These are phyloP conservation scores for Trametopsis cervina DNA, from an alignment of 768 basidiomycete genomes.

Conservation along the genomic window DNA sequence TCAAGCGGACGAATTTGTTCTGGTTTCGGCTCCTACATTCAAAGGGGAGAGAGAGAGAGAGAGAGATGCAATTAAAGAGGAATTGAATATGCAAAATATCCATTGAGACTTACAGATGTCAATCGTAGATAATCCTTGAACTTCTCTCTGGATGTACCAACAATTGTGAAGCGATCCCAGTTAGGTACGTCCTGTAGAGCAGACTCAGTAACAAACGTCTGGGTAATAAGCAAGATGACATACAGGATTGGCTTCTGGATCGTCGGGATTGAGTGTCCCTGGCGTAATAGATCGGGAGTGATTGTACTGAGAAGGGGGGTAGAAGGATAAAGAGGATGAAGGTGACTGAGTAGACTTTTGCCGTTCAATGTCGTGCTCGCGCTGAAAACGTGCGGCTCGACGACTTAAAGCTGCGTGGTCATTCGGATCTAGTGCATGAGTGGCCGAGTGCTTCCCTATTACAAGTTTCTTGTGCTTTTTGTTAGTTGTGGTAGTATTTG, in stretches of 20 bases:
- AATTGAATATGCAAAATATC: not conserved
- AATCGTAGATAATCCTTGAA: constrained; percentile 96
- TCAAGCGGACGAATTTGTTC: constrained; percentile 87
- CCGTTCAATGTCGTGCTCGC: constrained; percentile 82
- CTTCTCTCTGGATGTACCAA: constrained; percentile 80
- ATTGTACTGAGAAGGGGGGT: constrained; percentile 8
- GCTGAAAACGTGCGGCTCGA: constrained; percentile 84
- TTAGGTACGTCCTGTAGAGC: constrained; percentile 78
- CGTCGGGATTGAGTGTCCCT: constrained; percentile 35
- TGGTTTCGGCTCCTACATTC: constrained; percentile 80
- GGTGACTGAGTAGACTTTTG: constrained; percentile 44
- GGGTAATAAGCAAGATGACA: constrained; percentile 14
- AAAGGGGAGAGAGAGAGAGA: no score
- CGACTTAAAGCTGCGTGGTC: constrained; percentile 67
- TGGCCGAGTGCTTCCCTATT: constrained; percentile 22
- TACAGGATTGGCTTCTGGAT: constrained; percentile 70
- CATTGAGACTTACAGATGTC: constrained; percentile 60
- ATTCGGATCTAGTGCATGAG: constrained; percentile 40
- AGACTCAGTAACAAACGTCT: no score
- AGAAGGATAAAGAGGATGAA: constrained; percentile 17
- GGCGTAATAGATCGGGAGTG: constrained; percentile 36
- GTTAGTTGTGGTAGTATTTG: constrained; percentile 26
- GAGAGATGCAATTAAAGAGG: no score
- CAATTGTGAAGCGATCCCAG: constrained; percentile 95
- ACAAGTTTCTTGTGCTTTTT: constrained; percentile 56